Percentiles rank a stretch among this genome's conserved stretches.
phyloP scores from a whole-genome alignment of 2,329 filamentous ascomycete genomes.

The Pyrenophora graminea region DNA sequence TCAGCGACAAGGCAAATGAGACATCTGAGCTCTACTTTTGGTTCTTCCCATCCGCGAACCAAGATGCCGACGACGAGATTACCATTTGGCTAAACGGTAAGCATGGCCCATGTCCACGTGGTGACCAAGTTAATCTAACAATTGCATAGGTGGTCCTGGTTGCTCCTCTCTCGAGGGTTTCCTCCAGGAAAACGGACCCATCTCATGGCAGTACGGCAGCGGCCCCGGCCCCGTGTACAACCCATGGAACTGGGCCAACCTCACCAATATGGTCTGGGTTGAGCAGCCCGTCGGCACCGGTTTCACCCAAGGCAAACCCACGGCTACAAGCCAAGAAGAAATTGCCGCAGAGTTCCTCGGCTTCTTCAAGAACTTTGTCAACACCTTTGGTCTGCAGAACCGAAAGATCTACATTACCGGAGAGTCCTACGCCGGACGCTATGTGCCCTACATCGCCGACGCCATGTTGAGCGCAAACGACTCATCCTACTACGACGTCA shows the following conservation, averaged over 20 bases:
- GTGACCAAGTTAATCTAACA: neutral
- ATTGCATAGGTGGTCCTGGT: conserved; percentile 44
- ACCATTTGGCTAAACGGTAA: conserved; percentile 52
- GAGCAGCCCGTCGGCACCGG: conserved; percentile 72
- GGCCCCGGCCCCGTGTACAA: conserved; percentile 48
- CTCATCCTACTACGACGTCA: conserved; percentile 68
- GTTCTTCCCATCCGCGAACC: conserved; percentile 60
- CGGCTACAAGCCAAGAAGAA: conserved; percentile 68
- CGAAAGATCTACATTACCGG: conserved; percentile 75
- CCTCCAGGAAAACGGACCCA: conserved; percentile 54
- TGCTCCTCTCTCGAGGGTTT: conserved; percentile 55
- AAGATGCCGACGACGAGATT: conserved; percentile 54
- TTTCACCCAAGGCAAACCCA: conserved; percentile 68
- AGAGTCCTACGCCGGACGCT: conserved; percentile 69
- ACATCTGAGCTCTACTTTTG: conserved; percentile 58
- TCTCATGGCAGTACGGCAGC: conserved; percentile 52
- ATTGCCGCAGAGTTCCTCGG: conserved; percentile 73
- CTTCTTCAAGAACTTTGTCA: conserved; percentile 78
- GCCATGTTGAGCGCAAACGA: conserved; percentile 73
- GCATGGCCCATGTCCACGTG: neutral
- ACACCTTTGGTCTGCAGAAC: conserved; percentile 68
- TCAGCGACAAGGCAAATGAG: conserved; percentile 52
- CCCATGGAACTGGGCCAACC: conserved; percentile 50
- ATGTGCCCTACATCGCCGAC: conserved; percentile 71
- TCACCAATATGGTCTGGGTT: conserved; percentile 78